These are phyloP conservation scores for Rosa rugosa DNA, from an alignment of 306 rosid species.

Conservation along the genomic window DNA sequence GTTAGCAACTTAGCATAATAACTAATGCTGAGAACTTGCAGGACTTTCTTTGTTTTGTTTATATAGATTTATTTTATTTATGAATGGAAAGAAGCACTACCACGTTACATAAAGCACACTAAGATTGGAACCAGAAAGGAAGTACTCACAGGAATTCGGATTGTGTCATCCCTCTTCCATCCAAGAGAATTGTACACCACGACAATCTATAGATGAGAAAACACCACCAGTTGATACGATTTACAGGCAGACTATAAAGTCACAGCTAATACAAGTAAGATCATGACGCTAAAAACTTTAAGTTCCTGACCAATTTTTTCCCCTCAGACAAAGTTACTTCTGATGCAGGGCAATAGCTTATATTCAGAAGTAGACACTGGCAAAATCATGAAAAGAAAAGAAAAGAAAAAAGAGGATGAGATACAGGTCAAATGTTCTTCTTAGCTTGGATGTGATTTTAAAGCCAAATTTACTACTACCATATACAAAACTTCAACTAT, in stretches of 20 bases:
- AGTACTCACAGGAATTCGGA: constrained; percentile 51
- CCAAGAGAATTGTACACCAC: constrained; percentile 57
- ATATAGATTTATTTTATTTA: neutral
- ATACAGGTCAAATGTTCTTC: neutral
- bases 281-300: neutral
- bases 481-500: neutral
- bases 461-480: neutral
- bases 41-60: neutral
- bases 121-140: neutral
- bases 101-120: neutral
- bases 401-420: neutral
- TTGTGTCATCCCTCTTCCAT: constrained; percentile 49
- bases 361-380: constrained; percentile 55
- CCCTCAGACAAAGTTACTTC: constrained; percentile 53
- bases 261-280: neutral
- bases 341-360: constrained; percentile 57
- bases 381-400: constrained; percentile 3
- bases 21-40: neutral
- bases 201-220: constrained; percentile 36
- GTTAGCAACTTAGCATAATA: neutral
- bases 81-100: neutral
- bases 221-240: constrained; percentile 16
- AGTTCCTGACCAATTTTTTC: constrained; percentile 42
- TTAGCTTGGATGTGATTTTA: constrained; percentile 5
- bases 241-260: constrained; percentile 14